Conservation (phyloP, 2,329 filamentous ascomycete species). For the Aspergillus niger region DNA sequence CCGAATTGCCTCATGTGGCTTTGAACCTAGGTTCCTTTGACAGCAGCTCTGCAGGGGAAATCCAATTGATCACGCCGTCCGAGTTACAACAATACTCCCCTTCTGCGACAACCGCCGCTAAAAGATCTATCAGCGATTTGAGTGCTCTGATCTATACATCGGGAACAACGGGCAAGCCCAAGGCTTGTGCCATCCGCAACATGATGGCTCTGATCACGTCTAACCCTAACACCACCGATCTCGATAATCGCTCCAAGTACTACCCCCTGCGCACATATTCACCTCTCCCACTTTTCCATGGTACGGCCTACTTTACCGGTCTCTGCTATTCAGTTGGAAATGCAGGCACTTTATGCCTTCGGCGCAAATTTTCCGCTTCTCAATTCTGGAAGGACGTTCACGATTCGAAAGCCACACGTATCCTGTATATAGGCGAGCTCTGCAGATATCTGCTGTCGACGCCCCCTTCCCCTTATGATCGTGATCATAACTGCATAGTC, state of each 20-base stretch:
- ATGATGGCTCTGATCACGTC: constrained; percentile 41
- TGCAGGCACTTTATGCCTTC: constrained; percentile 46
- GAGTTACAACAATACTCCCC: constrained; percentile 32
- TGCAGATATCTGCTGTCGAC: constrained; percentile 52
- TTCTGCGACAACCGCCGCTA: constrained; percentile 30
- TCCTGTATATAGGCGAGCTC: constrained; percentile 53
- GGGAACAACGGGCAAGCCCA: constrained; percentile 52
- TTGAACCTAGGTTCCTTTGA: constrained; percentile 45
- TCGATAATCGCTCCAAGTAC: constrained; percentile 43
- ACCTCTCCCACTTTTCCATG: constrained; percentile 53
- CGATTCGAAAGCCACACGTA: constrained; percentile 45
- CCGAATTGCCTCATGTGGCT: constrained; percentile 39
- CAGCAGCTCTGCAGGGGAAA: constrained; percentile 20
- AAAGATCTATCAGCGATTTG: constrained; percentile 39
- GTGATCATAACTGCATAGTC: constrained; percentile 47
- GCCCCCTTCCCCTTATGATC: constrained; percentile 49
- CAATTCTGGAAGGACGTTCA: constrained; percentile 50
- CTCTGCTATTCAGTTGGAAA: constrained; percentile 46
- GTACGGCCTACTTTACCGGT: constrained; percentile 51
- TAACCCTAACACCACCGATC: constrained; percentile 40
- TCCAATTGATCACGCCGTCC: constrained; percentile 28
- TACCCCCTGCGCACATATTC: constrained; percentile 51
- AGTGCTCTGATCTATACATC: constrained; percentile 51
- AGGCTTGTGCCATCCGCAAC: constrained; percentile 48
- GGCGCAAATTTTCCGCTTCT: constrained; percentile 50